Evolutionary conservation across 2,329 filamentous ascomycete species (phyloP), one percentile per base, ranked within the genome.

Genomic region (Fusarium austroafricanum): DNA sequence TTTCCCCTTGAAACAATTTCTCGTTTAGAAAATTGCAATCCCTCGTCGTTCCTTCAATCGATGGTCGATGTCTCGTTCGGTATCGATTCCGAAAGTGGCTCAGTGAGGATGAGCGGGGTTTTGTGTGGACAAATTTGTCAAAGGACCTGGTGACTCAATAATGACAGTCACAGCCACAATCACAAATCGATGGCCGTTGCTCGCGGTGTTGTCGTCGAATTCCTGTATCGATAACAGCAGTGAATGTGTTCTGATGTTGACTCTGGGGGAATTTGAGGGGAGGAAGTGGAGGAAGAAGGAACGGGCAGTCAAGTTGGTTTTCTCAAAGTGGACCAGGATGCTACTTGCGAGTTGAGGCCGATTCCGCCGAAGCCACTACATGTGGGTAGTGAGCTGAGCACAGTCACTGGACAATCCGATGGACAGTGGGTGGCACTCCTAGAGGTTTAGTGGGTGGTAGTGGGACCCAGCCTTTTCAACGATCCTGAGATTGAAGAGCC

Each of bases 321-420:
- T 72, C 68, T 68, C 57, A 71, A 65, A 61, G 70, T 69, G 67
- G 70, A 23, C 21, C 21, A 6, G 21, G 21, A 71, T 68, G 65
- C 67, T 39, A 47, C 60, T 69, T 65, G 58, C 47, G 56, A 55
- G 47, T 51, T 43, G 47, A 73, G 67, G 71, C 71, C 71, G 71
- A 73, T 72, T 73, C 61, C 67, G 71, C 71, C 71, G 71, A 73
- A 73, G 71, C 64, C 68, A 73, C 66, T 53, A 33, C 33, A 67
- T 51, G 68, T 71, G 68, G 63, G 67, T 57, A 64, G 59, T 71
- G 65, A 53, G 60, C 62, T 66, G 61, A 66, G 50, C 20, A 26
- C 46, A 65, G 38, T 58, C 47, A 67, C 58, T 67, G 65, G 61
- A 61, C 45, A 52, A 42, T 20, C 26, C n/a, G 33, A 37, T 46